A percentile compares a stretch with the other conserved stretches of the same genome.
phyloP scores from a whole-genome alignment of 2,329 filamentous ascomycete genomes.

The Diaporthe sp. region DNA sequence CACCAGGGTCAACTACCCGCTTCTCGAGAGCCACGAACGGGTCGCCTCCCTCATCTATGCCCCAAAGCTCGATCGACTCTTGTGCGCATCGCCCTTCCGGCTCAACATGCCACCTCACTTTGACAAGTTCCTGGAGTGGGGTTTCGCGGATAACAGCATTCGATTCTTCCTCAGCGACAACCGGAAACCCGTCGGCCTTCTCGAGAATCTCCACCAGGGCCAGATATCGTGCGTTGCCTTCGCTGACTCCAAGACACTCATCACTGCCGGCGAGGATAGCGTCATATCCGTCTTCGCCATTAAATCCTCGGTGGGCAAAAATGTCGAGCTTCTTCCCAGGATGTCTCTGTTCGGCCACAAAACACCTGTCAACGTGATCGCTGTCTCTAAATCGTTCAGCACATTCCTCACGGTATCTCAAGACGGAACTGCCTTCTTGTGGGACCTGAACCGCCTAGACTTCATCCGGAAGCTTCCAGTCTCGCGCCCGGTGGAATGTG shows the following conservation, averaged over 20 bases:
- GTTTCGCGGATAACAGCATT: slow-evolving; percentile 91
- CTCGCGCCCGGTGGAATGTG: slow-evolving; percentile 73
- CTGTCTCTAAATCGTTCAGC: slow-evolving; percentile 88
- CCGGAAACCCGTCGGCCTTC: slow-evolving; percentile 83
- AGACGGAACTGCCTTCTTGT: slow-evolving; percentile 86
- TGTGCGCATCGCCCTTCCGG: slow-evolving; percentile 86
- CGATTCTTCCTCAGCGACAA: slow-evolving; percentile 90
- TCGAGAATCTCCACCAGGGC: slow-evolving; percentile 93
- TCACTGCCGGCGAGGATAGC: slow-evolving; percentile 93
- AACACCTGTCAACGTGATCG: slow-evolving; percentile 82
- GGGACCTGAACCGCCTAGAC: slow-evolving; percentile 92
- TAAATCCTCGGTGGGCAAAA: slow-evolving; percentile 69
- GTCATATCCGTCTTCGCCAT: slow-evolving; percentile 88
- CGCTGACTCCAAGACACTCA: slow-evolving; percentile 88
- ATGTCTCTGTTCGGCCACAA: slow-evolving; percentile 92
- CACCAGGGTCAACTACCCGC: slow-evolving; percentile 80
- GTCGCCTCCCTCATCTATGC: slow-evolving; percentile 84
- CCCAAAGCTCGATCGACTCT: slow-evolving; percentile 81
- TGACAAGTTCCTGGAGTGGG: slow-evolving; percentile 96
- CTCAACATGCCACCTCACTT: slow-evolving; percentile 88
- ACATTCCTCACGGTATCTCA: slow-evolving; percentile 85
- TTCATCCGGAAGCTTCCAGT: slow-evolving; percentile 81
- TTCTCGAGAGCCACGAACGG: slow-evolving; percentile 81
- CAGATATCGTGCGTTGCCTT: slow-evolving; percentile 87
- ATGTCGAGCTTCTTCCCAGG: slow-evolving; percentile 81